Evolutionary conservation across 352 stramenopile species (phyloP).

Genomic region (Globisporangium takayamanum): DNA sequence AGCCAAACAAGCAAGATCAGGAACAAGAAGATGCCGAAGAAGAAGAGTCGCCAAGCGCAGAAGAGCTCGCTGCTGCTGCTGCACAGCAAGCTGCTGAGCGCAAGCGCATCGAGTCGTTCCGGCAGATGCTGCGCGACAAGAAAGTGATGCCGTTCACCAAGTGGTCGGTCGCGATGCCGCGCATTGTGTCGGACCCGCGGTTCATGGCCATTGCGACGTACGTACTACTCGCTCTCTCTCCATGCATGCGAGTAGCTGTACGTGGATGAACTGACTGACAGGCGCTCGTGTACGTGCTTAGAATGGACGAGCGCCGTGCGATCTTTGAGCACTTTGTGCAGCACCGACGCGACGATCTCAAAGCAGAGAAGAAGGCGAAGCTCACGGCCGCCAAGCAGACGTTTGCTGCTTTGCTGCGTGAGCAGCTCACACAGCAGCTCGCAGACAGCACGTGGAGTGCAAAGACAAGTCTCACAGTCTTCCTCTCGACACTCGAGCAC

Average conservation of each 20-base stretch:
- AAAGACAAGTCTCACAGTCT: slow-evolving; percentile 46
- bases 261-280: not conserved
- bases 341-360: slow-evolving; percentile 66
- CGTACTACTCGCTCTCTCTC: slow-evolving; percentile 2
- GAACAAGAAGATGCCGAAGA: slow-evolving; percentile 19
- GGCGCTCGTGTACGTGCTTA: slow-evolving; percentile 11
- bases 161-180: slow-evolving; percentile 72
- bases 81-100: slow-evolving; percentile 30
- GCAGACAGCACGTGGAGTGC: slow-evolving; percentile 29
- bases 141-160: slow-evolving; percentile 82
- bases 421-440: slow-evolving; percentile 33
- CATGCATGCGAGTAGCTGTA: not conserved
- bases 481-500: slow-evolving; percentile 45
- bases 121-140: slow-evolving; percentile 71
- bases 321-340: slow-evolving; percentile 80
- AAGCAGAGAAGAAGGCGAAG: slow-evolving; percentile 71
- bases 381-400: slow-evolving; percentile 54
- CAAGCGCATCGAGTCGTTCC: slow-evolving; percentile 53
- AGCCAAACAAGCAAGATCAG: not conserved
- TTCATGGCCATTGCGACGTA: slow-evolving; percentile 64
- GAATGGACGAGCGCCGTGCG: slow-evolving; percentile 71
- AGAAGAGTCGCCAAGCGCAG: not conserved
- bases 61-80: slow-evolving; percentile 26
- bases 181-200: slow-evolving; percentile 61
- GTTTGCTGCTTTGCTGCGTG: slow-evolving; percentile 33